A percentile compares a stretch with the other conserved stretches of the same genome.
Conservation (phyloP, 164 flowering plant species). For the Annona squamosa region DNA sequence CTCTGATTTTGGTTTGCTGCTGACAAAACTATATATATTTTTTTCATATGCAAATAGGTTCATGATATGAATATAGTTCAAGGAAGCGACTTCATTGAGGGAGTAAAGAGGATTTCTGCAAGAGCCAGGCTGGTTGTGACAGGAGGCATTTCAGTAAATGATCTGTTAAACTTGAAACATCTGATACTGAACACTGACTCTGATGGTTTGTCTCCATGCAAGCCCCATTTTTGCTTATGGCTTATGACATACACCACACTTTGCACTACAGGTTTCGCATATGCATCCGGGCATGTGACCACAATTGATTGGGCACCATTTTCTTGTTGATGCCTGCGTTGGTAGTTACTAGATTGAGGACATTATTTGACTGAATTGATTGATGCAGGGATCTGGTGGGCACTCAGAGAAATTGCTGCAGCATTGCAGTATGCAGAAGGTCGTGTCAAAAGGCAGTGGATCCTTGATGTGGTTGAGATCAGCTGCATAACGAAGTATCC, state of each 20-base stretch:
- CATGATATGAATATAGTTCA: conserved; percentile 25
- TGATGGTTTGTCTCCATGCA: conserved; percentile 42
- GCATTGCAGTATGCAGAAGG: conserved; percentile 59
- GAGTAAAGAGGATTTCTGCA: conserved; percentile 46
- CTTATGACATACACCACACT: too few relatives aligned
- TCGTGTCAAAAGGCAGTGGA: conserved; percentile 69
- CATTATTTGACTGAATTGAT: neutral
- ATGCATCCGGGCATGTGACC: neutral
- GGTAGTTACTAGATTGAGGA: neutral
- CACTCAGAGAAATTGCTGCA: conserved; percentile 62
- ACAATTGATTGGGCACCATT: neutral
- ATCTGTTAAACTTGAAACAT: conserved; percentile 51
- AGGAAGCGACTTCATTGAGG: conserved; percentile 20
- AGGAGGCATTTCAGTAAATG: conserved; percentile 51
- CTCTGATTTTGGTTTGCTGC: neutral
- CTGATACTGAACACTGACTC: conserved; percentile 42
- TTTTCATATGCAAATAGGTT: conserved; percentile 27
- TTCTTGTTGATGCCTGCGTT: conserved; percentile 1
- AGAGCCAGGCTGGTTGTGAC: conserved; percentile 52
- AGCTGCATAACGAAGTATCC: conserved; percentile 74
- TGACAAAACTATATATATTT: neutral
- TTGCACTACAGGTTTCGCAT: neutral
- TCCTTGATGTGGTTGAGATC: conserved; percentile 64
- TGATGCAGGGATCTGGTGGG: conserved; percentile 58
- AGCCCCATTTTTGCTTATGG: too few relatives aligned